Percentiles rank a stretch among this genome's conserved stretches.
phyloP scores from a whole-genome alignment of 2,329 filamentous ascomycete species.

The Claviceps humidiphila region DNA sequence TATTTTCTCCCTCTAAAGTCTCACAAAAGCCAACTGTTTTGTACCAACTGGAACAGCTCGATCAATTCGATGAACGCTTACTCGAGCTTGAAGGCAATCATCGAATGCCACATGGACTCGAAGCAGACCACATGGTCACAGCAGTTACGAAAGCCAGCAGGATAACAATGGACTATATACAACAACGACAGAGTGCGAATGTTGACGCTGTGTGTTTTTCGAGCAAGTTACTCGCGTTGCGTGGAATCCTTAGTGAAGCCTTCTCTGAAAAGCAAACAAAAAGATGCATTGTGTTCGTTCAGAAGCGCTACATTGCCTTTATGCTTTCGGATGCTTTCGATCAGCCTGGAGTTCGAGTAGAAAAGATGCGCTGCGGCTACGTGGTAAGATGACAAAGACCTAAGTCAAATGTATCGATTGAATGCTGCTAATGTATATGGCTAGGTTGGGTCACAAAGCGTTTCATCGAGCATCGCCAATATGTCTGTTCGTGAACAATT shows the following conservation, averaged over 20 bases:
- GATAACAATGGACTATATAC: neutral
- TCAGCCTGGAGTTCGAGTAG: slow-evolving; percentile 38
- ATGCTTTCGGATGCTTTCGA: slow-evolving; percentile 57
- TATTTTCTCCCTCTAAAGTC: slow-evolving; percentile 53
- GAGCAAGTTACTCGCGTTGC: slow-evolving; percentile 55
- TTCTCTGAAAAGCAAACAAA: slow-evolving; percentile 43
- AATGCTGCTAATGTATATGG: neutral
- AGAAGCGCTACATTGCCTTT: slow-evolving; percentile 63
- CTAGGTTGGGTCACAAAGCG: slow-evolving; percentile 17
- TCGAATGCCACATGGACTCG: neutral
- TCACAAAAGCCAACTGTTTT: slow-evolving; percentile 40
- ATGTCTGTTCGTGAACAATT: slow-evolving; percentile 65
- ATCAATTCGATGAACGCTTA: neutral
- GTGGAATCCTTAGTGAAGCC: slow-evolving; percentile 44
- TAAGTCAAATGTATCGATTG: neutral
- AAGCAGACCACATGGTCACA: neutral
- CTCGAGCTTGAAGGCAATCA: neutral
- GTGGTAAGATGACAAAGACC: slow-evolving; percentile 35
- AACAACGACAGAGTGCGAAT: neutral
- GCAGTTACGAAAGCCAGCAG: neutral
- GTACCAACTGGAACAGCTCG: neutral
- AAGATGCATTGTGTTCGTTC: slow-evolving; percentile 78
- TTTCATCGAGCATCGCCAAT: slow-evolving; percentile 38
- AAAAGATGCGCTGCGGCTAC: slow-evolving; percentile 45
- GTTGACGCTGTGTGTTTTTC: slow-evolving; percentile 38